phyloP scores from a whole-genome alignment of 371 early-diverging fungal genomes.

The Pancytospora epiphaga region DNA sequence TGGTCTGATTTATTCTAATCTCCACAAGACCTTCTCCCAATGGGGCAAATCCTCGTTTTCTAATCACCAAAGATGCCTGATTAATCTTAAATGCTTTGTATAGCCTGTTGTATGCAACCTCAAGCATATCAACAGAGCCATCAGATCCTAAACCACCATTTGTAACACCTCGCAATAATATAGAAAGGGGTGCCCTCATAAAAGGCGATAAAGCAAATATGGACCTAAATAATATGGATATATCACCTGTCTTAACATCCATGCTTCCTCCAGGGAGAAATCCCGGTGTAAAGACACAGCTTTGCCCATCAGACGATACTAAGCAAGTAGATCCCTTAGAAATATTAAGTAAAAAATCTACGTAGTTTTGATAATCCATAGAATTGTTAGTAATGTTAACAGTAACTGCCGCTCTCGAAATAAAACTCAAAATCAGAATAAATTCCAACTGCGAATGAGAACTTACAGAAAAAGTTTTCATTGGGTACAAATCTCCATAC shows the following conservation, averaged over 20 bases:
- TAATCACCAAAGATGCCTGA: constrained; percentile 62
- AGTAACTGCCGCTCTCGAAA: no score
- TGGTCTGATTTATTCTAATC: constrained; percentile 71
- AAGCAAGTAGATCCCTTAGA: not conserved
- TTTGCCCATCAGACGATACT: not conserved
- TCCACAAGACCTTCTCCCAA: constrained; percentile 79
- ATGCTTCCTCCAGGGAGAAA: constrained; percentile 26
- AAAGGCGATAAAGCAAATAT: constrained; percentile 80
- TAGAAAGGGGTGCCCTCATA: constrained; percentile 68
- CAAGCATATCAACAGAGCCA: constrained; percentile 49
- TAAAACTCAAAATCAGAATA: no score
- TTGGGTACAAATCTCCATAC: no score
- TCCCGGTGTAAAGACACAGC: constrained; percentile 25
- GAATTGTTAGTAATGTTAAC: no score
- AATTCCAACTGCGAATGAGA: no score
- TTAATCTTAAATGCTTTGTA: constrained; percentile 19
- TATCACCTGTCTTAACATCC: constrained; percentile 16
- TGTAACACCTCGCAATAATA: constrained; percentile 76
- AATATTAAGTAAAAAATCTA: not conserved
- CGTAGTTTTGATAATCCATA: no score
- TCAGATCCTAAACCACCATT: constrained; percentile 82
- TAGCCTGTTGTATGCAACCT: constrained; percentile 28
- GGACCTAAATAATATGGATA: constrained; percentile 64
- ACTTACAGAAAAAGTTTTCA: no score
- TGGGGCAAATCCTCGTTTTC: constrained; percentile 80